Conservation (phyloP, 2,329 filamentous ascomycete genomes). For the Ceratocystis cubensis region DNA sequence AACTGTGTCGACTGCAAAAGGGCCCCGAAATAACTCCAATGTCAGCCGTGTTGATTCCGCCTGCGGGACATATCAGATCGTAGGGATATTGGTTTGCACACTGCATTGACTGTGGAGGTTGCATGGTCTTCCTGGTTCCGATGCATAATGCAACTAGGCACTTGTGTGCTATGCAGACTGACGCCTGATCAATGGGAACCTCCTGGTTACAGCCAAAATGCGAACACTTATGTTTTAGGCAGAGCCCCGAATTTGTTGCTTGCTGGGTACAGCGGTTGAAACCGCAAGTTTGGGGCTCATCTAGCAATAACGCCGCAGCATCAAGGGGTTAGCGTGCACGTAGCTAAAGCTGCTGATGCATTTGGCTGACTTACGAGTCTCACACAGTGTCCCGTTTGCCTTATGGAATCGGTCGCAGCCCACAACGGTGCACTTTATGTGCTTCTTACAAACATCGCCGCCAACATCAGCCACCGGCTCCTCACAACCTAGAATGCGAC, state of each 20-base stretch:
- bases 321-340: neutral
- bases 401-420: slow-evolving; percentile 4
- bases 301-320: neutral
- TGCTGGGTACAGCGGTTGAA: slow-evolving; percentile 13
- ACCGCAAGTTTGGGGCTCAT: slow-evolving; percentile 12
- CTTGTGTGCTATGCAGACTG: slow-evolving; percentile 15
- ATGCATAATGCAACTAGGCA: slow-evolving; percentile 16
- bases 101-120: neutral
- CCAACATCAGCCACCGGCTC: neutral
- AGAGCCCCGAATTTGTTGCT: slow-evolving; percentile 2
- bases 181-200: neutral
- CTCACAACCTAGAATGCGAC: neutral
- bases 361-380: slow-evolving; percentile 3
- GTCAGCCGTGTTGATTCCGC: neutral
- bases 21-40: neutral
- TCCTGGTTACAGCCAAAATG: slow-evolving; percentile 1
- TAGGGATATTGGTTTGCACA: neutral
- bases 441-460: slow-evolving; percentile 12
- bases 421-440: slow-evolving; percentile 8
- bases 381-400: slow-evolving; percentile 3
- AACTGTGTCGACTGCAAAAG: slow-evolving; percentile 3
- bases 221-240: slow-evolving; percentile 11
- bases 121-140: neutral
- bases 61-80: neutral
- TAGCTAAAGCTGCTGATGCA: neutral